phyloP scores from a whole-genome alignment of 176 grass and related monocot species.

The Pontederia crassipes region DNA sequence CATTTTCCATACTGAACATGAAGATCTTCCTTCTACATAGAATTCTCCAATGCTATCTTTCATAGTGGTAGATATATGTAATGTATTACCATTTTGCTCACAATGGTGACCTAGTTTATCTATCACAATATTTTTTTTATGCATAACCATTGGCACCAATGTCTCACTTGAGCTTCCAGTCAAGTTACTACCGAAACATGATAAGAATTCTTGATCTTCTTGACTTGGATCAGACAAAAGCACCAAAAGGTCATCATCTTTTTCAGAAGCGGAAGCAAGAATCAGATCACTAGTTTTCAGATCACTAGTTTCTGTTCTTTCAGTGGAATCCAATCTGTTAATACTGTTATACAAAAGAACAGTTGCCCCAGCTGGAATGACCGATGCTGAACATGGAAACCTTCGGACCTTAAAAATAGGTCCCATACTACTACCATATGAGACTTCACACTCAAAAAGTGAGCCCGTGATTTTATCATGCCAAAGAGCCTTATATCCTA shows the following conservation, averaged over 20 bases:
- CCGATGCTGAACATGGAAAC: slow-evolving; percentile 61
- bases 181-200: slow-evolving; percentile 37
- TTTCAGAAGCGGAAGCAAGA: slow-evolving; percentile 43
- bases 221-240: slow-evolving; percentile 44
- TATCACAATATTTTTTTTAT: slow-evolving; percentile 14
- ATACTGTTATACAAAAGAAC: slow-evolving; percentile 45
- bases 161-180: slow-evolving; percentile 25
- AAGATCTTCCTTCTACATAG: slow-evolving; percentile 65
- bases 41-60: slow-evolving; percentile 80
- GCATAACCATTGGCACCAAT: slow-evolving; percentile 19
- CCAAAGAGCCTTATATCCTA: slow-evolving; percentile 89
- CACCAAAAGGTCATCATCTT: slow-evolving; percentile 56
- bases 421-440: slow-evolving; percentile 62
- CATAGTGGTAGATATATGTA: slow-evolving; percentile 24
- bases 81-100: slow-evolving; percentile 17
- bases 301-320: slow-evolving; percentile 54
- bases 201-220: slow-evolving; percentile 41
- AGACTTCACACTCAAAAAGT: slow-evolving; percentile 86
- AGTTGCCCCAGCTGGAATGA: slow-evolving; percentile 62
- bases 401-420: slow-evolving; percentile 82
- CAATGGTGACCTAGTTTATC: slow-evolving; percentile 12
- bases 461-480: slow-evolving; percentile 93
- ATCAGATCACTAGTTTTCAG: slow-evolving; percentile 29
- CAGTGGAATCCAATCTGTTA: slow-evolving; percentile 40
- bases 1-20: slow-evolving; percentile 72